Percentiles rank a stretch among this genome's conserved stretches.
Conservation (phyloP, 257 asterid genomes). For the Hygrophila difformis region DNA sequence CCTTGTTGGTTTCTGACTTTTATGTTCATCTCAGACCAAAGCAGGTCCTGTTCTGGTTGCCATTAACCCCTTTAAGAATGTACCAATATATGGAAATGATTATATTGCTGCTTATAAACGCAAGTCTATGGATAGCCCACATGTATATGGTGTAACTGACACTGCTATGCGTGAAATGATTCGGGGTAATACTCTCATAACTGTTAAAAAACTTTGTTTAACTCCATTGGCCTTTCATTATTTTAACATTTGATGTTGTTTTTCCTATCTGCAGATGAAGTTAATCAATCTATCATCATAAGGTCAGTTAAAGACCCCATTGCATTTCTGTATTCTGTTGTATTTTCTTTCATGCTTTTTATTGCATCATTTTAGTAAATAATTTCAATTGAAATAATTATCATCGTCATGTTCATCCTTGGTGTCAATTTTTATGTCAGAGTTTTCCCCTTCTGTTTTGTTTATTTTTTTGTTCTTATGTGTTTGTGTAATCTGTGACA, state of each 20-base stretch:
- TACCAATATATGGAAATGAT: conserved; percentile 65
- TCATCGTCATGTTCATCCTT: too few relatives aligned
- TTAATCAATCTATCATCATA: conserved; percentile 93
- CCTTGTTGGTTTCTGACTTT: conserved; percentile 20
- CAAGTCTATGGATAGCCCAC: conserved; percentile 72
- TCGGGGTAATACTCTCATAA: conserved; percentile 75
- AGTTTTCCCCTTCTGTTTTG: too few relatives aligned
- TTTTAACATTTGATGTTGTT: conserved; percentile 19
- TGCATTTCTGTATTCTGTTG: background rate
- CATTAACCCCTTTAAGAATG: conserved; percentile 88
- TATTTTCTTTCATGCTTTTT: too few relatives aligned
- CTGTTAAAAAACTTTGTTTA: conserved; percentile 4
- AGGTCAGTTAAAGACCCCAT: conserved; percentile 42
- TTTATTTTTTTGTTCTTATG: too few relatives aligned
- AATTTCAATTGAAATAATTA: too few relatives aligned
- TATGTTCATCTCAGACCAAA: conserved; percentile 63
- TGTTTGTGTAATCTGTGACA: too few relatives aligned
- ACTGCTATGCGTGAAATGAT: conserved; percentile 97
- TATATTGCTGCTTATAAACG: conserved; percentile 77
- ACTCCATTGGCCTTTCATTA: background rate
- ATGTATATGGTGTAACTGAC: conserved; percentile 94
- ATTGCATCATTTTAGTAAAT: background rate
- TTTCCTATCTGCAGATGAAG: conserved; percentile 76
- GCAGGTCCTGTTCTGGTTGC: conserved; percentile 99
- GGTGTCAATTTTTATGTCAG: too few relatives aligned